Evolutionary conservation across 2,329 filamentous ascomycete species (phyloP), one percentile per base, ranked within the genome.

Genomic region (Claviceps sp.): DNA sequence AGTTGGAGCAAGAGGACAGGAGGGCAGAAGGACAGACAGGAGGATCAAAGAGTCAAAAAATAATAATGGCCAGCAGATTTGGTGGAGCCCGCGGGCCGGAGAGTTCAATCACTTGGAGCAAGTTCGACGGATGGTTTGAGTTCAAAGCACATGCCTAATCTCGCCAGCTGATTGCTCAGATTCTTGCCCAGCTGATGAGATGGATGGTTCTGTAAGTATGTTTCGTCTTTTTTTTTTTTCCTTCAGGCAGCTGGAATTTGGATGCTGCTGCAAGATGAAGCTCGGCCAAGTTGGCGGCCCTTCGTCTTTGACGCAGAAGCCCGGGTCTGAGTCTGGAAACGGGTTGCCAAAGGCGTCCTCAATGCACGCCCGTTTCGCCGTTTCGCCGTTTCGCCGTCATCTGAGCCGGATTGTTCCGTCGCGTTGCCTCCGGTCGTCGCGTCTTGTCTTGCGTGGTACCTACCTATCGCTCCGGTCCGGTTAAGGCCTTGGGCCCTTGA

Each of bases 51-150:
- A 50, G 42, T 5, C 18, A n/a, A 43, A 47, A 46, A 47, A 47
- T 22, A 41, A 24, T 36, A 40, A 43, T 48, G 43, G 45, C n/a
- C 22, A 45, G 47, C 36, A 47, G 42, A 49, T 41, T 41, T 37
- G 48, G 52, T 53, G 52, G 52, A 53, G 34, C 47, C 52, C 34
- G 38, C 44, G 22, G 52, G 41, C 42, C 40, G 51, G 45, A 7
- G 50, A 44, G 30, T 24, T 43, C 37, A 48, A 45, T 45, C 49
- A 34, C 34, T 48, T 20, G 24, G 38, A 46, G 22, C 16, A 52
- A 44, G 50, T 47, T 34, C 22, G 37, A 13, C 16, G 22, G 46
- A 48, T 40, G 46, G 34, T 49, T 54, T 51, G 16, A 20, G 37
- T 24, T 20, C 51, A 30, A 42, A 30, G 36, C 49, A 54, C 49